phyloP scores from a whole-genome alignment of 2,329 filamentous ascomycete genomes.

The Penicillium aurantiogriseum region DNA sequence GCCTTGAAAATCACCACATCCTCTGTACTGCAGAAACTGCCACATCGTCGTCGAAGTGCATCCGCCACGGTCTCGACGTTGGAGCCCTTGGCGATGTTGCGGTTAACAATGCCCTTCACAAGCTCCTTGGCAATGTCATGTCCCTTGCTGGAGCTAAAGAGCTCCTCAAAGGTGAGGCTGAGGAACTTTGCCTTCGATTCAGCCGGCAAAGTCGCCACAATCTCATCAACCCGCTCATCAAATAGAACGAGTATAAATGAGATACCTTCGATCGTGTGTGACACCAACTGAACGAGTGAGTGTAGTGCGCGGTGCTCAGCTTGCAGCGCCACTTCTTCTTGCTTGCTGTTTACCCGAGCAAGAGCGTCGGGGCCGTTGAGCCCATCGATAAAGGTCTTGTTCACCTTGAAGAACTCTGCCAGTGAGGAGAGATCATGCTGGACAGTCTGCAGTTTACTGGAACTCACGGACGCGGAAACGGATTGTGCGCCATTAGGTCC shows the following conservation, averaged over 20 bases:
- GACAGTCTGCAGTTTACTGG: constrained; percentile 68
- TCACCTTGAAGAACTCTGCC: constrained; percentile 78
- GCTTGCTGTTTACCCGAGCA: constrained; percentile 72
- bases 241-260: constrained; percentile 94
- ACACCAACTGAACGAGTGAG: constrained; percentile 79
- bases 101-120: constrained; percentile 96
- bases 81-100: constrained; percentile 93
- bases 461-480: constrained; percentile 65
- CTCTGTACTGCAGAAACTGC: constrained; percentile 95
- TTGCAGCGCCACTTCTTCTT: constrained; percentile 88
- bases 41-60: constrained; percentile 84
- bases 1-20: constrained; percentile 99
- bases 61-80: constrained; percentile 98
- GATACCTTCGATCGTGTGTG: constrained; percentile 91
- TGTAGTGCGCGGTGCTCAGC: constrained; percentile 92
- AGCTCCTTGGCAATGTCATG: constrained; percentile 89
- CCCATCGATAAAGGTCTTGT: constrained; percentile 88
- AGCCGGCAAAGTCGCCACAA: constrained; percentile 73
- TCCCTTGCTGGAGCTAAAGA: constrained; percentile 77
- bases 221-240: constrained; percentile 87
- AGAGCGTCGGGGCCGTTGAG: constrained; percentile 86
- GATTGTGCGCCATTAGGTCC: constrained; percentile 60
- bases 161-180: constrained; percentile 78
- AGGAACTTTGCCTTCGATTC: constrained; percentile 66
- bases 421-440: constrained; percentile 79